phyloP scores from a whole-genome alignment of 495 filamentous ascomycete genomes.

The Penicillium arizonense region DNA sequence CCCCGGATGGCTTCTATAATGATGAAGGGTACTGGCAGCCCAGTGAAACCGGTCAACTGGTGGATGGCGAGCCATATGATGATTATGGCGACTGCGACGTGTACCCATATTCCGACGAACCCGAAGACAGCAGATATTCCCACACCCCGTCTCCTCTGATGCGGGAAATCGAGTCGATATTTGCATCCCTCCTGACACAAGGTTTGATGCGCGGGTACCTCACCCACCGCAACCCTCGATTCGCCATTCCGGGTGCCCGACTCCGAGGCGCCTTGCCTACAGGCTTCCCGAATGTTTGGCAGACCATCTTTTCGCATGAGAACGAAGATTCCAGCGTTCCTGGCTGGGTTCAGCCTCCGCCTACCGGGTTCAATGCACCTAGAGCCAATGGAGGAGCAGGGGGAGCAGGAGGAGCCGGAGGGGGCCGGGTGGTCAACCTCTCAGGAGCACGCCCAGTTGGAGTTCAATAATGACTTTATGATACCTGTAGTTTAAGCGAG shows the following conservation, averaged over 20 bases:
- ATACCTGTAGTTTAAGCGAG: slow-evolving; percentile 1
- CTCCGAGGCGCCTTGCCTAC: slow-evolving; percentile 57
- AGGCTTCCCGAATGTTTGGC: slow-evolving; percentile 62
- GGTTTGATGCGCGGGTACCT: slow-evolving; percentile 86
- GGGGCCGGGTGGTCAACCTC: slow-evolving; percentile 53
- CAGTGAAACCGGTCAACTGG: slow-evolving; percentile 23
- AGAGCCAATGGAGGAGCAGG: slow-evolving; percentile 11
- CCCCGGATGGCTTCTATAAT: slow-evolving; percentile 36
- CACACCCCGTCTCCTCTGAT: slow-evolving; percentile 50
- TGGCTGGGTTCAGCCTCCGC: slow-evolving; percentile 53
- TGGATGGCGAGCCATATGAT: slow-evolving; percentile 42
- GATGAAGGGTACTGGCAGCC: slow-evolving; percentile 28
- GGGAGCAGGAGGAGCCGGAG: slow-evolving; percentile 17
- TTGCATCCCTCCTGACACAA: slow-evolving; percentile 75
- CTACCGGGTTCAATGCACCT: slow-evolving; percentile 3
- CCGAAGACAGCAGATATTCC: slow-evolving; percentile 5
- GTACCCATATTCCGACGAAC: slow-evolving; percentile 31
- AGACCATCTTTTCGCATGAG: slow-evolving; percentile 48
- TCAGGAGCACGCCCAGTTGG: slow-evolving; percentile 54
- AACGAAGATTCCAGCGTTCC: slow-evolving; percentile 45
- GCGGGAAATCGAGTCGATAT: slow-evolving; percentile 71
- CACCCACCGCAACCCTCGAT: slow-evolving; percentile 68
- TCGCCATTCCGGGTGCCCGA: slow-evolving; percentile 80
- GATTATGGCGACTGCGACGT: slow-evolving; percentile 47
- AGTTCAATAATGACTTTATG: slow-evolving; percentile 24